These are phyloP conservation scores for Gleditsia sinensis DNA, from an alignment of 306 rosid genomes.

Conservation along the genomic window DNA sequence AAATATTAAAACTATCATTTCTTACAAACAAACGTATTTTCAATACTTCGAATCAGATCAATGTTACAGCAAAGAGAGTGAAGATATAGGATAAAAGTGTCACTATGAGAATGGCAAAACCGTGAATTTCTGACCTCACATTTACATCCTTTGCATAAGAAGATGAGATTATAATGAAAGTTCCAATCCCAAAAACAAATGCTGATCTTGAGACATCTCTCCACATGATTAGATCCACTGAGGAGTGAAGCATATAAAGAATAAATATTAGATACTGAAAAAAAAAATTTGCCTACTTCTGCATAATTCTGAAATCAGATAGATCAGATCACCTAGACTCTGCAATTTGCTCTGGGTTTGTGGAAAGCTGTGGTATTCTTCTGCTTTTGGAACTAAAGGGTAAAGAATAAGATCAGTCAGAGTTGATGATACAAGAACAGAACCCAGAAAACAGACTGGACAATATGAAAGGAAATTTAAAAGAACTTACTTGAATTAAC, in stretches of 20 bases:
- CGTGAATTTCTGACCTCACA: constrained; percentile 61
- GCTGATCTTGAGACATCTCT: constrained; percentile 83
- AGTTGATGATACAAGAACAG: not conserved
- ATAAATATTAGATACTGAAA: constrained; percentile 12
- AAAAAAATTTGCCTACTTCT: not conserved
- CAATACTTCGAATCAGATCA: too few species aligned
- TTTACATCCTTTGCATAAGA: constrained; percentile 70
- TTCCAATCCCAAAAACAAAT: constrained; percentile 74
- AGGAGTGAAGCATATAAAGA: constrained; percentile 12
- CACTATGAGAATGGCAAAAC: too few species aligned
- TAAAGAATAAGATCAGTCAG: constrained; percentile 17
- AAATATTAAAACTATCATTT: too few species aligned
- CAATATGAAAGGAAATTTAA: not conserved
- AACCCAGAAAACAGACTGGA: not conserved
- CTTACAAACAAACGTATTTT: too few species aligned
- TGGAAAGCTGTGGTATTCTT: constrained; percentile 50
- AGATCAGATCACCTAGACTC: constrained; percentile 66
- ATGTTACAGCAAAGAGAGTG: too few species aligned
- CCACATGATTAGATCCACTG: constrained; percentile 94
- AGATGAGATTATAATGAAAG: constrained; percentile 66
- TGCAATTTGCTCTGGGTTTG: constrained; percentile 77
- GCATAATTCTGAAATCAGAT: constrained; percentile 17
- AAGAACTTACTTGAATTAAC: constrained; percentile 47
- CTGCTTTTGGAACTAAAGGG: constrained; percentile 43
- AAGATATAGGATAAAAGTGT: too few species aligned